Conservation (phyloP, 208 protist species). For the Entamoeba histolytica region DNA sequence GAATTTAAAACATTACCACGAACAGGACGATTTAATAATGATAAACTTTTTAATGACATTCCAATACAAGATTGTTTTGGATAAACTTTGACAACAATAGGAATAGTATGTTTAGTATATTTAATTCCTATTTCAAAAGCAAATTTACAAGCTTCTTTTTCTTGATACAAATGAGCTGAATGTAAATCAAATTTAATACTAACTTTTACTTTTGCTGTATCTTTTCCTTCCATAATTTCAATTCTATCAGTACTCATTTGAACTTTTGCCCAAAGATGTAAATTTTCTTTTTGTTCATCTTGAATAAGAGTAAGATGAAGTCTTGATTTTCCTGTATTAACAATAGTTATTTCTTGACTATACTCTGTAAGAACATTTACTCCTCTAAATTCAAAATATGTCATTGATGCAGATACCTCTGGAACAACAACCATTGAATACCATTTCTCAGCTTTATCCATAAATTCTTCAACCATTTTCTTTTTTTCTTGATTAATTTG, state of each 20-base stretch:
- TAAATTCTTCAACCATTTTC: neutral
- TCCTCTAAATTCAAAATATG: neutral
- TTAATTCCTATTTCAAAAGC: neutral
- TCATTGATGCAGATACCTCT: neutral
- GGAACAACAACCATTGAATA: neutral
- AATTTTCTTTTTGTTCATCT: neutral
- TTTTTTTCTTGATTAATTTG: neutral
- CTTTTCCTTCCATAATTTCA: neutral
- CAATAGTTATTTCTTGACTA: neutral
- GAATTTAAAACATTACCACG: neutral
- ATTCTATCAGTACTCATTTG: neutral
- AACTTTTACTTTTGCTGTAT: neutral
- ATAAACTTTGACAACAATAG: neutral
- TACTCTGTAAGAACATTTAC: neutral
- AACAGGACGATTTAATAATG: neutral
- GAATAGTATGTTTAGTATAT: neutral
- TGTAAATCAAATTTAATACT: neutral
- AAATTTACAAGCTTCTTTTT: neutral
- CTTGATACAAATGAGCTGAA: neutral
- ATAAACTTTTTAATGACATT: neutral
- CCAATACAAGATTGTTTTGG: neutral
- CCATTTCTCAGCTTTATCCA: neutral
- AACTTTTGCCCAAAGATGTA: neutral
- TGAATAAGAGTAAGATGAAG: neutral
- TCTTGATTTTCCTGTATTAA: neutral